Conservation (phyloP, 1,284 basidiomycete genomes). For the Cutaneotrichosporon sp. region DNA sequence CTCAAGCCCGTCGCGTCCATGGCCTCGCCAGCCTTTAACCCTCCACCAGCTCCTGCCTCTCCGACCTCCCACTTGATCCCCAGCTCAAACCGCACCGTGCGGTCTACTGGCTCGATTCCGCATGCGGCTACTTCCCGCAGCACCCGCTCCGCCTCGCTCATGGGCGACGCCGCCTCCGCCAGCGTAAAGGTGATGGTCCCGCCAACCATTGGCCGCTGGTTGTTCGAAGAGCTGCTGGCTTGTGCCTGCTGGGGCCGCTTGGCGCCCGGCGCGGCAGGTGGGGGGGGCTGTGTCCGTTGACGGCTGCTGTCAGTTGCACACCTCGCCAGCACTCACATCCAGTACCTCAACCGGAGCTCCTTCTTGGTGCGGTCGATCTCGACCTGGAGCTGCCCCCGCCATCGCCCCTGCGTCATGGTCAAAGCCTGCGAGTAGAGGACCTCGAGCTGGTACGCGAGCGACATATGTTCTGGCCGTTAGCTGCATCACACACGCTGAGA, state of each 20-base stretch:
- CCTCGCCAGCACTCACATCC: constrained; percentile 25
- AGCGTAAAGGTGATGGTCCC: constrained; percentile 37
- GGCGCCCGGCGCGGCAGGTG: constrained; percentile 5
- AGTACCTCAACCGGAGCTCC: constrained; percentile 40
- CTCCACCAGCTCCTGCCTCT: constrained; percentile 41
- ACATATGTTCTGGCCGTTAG: constrained; percentile 41
- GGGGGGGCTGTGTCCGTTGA: constrained; percentile 16
- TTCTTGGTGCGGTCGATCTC: constrained; percentile 41
- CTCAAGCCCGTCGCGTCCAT: constrained; percentile 34
- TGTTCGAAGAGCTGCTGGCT: background rate
- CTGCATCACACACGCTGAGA: background rate
- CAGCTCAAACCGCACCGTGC: constrained; percentile 34
- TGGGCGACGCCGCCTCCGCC: constrained; percentile 22
- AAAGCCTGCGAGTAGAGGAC: constrained; percentile 42
- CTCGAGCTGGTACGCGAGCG: constrained; percentile 47
- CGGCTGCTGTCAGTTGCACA: constrained; percentile 16
- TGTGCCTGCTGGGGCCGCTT: constrained; percentile 1
- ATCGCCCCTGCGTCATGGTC: constrained; percentile 35
- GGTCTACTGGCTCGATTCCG: constrained; percentile 28
- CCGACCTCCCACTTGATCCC: constrained; percentile 45
- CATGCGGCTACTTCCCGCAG: constrained; percentile 25
- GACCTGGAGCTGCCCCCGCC: constrained; percentile 41
- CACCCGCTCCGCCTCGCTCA: constrained; percentile 24
- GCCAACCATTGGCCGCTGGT: constrained; percentile 31
- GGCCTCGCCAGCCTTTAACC: constrained; percentile 35